Conservation (phyloP, 495 filamentous ascomycete species). For the Parathielavia appendiculata region DNA sequence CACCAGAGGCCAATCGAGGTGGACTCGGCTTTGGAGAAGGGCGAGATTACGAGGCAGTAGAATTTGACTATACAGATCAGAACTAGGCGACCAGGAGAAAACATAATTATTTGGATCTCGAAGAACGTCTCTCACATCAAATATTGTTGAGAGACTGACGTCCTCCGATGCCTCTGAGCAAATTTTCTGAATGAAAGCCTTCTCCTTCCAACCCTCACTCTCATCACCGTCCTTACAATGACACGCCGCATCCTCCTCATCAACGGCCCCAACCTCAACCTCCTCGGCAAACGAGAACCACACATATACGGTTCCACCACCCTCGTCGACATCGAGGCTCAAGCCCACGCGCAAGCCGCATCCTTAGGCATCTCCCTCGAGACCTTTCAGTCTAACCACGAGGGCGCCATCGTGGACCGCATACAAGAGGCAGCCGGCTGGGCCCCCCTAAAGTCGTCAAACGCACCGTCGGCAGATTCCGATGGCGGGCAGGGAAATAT, state of each 20-base stretch:
- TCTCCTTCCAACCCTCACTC: background rate
- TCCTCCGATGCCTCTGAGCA: background rate
- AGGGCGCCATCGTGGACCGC: constrained; percentile 58
- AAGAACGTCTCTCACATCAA: too few species aligned
- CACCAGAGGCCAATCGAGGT: too few species aligned
- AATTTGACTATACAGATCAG: too few species aligned
- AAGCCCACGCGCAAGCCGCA: constrained; percentile 41
- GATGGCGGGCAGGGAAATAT: constrained; percentile 8
- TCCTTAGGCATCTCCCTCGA: constrained; percentile 41
- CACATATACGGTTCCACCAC: constrained; percentile 63
- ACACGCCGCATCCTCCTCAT: constrained; percentile 62
- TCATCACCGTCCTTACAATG: constrained; percentile 14
- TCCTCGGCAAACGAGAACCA: constrained; percentile 67
- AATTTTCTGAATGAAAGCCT: too few species aligned
- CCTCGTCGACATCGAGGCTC: constrained; percentile 52
- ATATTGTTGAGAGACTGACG: too few species aligned
- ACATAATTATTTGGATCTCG: too few species aligned
- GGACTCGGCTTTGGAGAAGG: too few species aligned
- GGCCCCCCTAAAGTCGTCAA: constrained; percentile 2
- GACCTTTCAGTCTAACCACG: constrained; percentile 62
- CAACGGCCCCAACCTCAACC: constrained; percentile 78
- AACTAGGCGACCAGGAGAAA: too few species aligned
- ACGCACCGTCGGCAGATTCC: constrained; percentile 17
- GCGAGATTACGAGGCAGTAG: too few species aligned
- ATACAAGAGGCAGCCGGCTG: constrained; percentile 50